Evolutionary conservation across 1,284 basidiomycete species (phyloP).

Genomic region (Ceratobasidium sp.): DNA sequence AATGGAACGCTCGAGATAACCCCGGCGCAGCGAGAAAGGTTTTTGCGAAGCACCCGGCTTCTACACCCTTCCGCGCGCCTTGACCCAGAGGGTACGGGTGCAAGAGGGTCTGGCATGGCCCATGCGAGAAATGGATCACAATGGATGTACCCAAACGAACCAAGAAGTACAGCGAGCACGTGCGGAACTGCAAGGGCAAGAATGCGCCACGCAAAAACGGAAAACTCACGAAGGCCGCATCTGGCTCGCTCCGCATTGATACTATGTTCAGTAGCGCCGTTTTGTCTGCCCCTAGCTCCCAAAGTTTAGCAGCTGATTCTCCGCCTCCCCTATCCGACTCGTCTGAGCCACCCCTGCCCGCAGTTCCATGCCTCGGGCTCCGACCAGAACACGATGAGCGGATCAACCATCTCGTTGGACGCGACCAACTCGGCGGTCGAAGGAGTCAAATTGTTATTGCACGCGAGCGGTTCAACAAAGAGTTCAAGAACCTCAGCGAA

Average conservation of each 20-base stretch:
- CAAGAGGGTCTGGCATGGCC: background rate
- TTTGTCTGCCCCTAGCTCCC: background rate
- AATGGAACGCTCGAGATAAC: background rate
- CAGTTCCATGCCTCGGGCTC: slow-evolving; percentile 1
- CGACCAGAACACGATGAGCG: background rate
- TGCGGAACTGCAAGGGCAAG: background rate
- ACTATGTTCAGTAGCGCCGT: background rate
- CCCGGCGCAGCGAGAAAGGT: background rate
- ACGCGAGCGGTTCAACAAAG: background rate
- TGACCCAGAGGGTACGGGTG: background rate
- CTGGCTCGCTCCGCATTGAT: background rate
- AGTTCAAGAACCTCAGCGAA: background rate
- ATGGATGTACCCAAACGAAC: background rate
- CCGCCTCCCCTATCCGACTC: background rate
- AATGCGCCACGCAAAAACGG: slow-evolving; percentile 2
- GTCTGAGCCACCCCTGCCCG: background rate
- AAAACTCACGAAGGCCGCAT: background rate
- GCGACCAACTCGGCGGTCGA: background rate
- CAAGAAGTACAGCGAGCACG: background rate
- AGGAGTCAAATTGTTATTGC: background rate
- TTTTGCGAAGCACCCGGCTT: background rate
- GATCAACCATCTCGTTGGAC: background rate
- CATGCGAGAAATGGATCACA: background rate
- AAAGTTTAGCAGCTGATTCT: background rate
- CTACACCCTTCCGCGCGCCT: background rate